Conservation (phyloP, 1,284 basidiomycete species). For the Sutorius eximius region DNA sequence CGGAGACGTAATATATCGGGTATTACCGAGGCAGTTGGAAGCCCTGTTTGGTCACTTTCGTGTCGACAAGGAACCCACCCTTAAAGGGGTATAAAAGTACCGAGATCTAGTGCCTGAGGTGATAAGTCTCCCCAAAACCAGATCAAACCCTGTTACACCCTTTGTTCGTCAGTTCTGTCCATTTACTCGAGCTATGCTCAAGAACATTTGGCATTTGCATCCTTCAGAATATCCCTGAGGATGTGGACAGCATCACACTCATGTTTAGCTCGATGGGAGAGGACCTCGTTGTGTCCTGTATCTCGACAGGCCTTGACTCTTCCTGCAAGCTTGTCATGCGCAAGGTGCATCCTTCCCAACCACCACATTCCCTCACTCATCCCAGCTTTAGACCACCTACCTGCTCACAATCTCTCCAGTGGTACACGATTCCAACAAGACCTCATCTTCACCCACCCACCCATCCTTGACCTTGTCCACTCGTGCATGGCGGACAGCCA, state of each 20-base stretch:
- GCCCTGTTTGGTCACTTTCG: neutral
- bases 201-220: constrained; percentile 48
- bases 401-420: constrained; percentile 65
- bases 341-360: constrained; percentile 40
- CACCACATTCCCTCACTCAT: neutral
- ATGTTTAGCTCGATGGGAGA: constrained; percentile 53
- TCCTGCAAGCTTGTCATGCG: constrained; percentile 50
- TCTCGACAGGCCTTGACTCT: constrained; percentile 50
- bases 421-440: constrained; percentile 47
- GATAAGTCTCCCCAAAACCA: constrained; percentile 43
- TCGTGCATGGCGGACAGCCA: constrained; percentile 55
- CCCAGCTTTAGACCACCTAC: constrained; percentile 46
- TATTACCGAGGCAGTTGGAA: neutral
- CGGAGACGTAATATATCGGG: neutral
- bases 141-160: constrained; percentile 67
- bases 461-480: constrained; percentile 54
- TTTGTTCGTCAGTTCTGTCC: constrained; percentile 48
- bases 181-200: neutral
- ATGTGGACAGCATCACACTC: constrained; percentile 59
- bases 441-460: constrained; percentile 48
- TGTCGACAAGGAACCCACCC: neutral
- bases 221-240: constrained; percentile 61
- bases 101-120: neutral
- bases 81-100: neutral
- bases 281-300: constrained; percentile 48